These are phyloP conservation scores for Batkoa obscura DNA, from an alignment of 371 early-diverging fungal genomes.

Conservation along the genomic window DNA sequence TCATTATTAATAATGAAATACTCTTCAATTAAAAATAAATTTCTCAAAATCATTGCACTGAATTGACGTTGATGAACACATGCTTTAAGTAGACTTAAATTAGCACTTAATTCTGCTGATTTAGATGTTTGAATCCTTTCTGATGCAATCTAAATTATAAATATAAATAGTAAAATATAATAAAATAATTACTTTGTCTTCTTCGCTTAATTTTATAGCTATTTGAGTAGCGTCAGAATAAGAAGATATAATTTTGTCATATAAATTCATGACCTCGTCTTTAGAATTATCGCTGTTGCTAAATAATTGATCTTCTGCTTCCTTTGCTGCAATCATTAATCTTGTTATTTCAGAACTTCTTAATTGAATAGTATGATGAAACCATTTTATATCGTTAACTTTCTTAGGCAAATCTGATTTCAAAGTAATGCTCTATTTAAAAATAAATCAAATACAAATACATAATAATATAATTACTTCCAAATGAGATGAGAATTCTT, in stretches of 20 bases:
- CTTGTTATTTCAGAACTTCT: background rate
- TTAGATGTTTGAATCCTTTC: background rate
- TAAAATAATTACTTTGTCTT: background rate
- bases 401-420: too few species aligned
- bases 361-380: background rate
- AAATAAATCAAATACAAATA: too few species aligned
- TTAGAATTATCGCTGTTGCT: background rate
- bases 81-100: background rate
- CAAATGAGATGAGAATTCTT: too few species aligned
- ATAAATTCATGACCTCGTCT: background rate
- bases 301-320: background rate
- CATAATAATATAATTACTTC: too few species aligned
- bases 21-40: background rate
- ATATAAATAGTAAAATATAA: background rate
- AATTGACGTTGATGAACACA: background rate
- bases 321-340: background rate
- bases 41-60: background rate
- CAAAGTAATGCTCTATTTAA: too few species aligned
- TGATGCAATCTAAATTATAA: background rate
- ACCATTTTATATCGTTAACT: background rate
- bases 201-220: background rate
- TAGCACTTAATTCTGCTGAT: background rate
- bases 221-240: background rate
- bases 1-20: background rate
- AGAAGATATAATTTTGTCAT: background rate